phyloP scores from a whole-genome alignment of 768 basidiomycete species.

The Cyclocybe aegerita region DNA sequence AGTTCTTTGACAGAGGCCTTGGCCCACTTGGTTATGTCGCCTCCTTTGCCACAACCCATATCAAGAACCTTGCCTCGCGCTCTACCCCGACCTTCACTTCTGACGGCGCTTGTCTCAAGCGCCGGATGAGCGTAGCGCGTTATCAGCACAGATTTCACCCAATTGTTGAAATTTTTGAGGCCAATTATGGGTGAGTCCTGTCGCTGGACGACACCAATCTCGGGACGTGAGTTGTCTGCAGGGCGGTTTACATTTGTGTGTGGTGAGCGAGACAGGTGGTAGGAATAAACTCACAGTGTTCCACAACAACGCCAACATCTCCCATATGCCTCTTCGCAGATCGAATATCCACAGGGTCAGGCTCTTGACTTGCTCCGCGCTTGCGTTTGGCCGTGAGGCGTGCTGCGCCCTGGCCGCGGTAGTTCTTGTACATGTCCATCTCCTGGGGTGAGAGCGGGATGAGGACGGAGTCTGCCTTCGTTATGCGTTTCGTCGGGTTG shows the following conservation, averaged over 20 bases:
- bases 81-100: conserved; percentile 27
- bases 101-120: conserved; percentile 40
- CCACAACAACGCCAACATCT: conserved; percentile 72
- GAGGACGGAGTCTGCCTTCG: conserved; percentile 61
- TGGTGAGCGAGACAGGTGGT: neutral
- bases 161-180: conserved; percentile 97
- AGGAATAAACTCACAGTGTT: conserved; percentile 65
- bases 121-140: conserved; percentile 82
- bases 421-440: conserved; percentile 56
- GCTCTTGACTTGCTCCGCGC: conserved; percentile 41
- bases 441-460: conserved; percentile 64
- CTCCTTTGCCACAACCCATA: conserved; percentile 98
- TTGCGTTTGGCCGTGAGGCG: conserved; percentile 53
- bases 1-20: conserved; percentile 82
- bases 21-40: conserved; percentile 94
- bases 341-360: conserved; percentile 28
- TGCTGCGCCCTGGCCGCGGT: conserved; percentile 54
- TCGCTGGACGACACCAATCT: conserved; percentile 84
- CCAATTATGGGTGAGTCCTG: conserved; percentile 93
- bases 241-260: conserved; percentile 2
- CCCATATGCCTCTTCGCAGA: conserved; percentile 55
- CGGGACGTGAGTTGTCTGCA: conserved; percentile 89
- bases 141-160: conserved; percentile 98
- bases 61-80: conserved; percentile 82
- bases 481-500: conserved; percentile 59